Percentiles rank a stretch among this genome's conserved stretches.
Evolutionary conservation across 495 filamentous ascomycete species (phyloP).

Genomic region (Aspergillus affinis): DNA sequence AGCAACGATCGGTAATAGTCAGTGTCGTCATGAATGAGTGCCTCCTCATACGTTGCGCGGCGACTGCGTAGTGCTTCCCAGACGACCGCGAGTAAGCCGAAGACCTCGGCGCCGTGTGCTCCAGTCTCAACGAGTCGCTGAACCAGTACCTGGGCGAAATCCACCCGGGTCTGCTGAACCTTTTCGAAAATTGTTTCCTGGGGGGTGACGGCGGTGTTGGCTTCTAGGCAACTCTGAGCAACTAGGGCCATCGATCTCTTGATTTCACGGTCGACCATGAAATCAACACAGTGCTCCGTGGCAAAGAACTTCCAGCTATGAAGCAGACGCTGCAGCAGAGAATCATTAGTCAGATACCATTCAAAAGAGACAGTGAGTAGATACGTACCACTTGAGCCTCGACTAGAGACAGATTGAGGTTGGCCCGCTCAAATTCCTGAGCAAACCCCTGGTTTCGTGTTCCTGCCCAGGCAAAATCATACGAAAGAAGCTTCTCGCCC

Average conservation of each 20-base stretch:
- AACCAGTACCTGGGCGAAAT: constrained; percentile 72
- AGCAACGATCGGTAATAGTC: constrained; percentile 80
- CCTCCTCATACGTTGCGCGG: constrained; percentile 63
- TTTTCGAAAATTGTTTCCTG: constrained; percentile 72
- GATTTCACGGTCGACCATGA: constrained; percentile 61
- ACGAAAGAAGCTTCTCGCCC: constrained; percentile 70
- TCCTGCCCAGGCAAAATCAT: constrained; percentile 74
- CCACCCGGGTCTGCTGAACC: constrained; percentile 67
- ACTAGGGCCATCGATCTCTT: constrained; percentile 65
- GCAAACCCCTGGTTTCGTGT: constrained; percentile 67
- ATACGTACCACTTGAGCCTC: constrained; percentile 83
- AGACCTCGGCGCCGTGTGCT: constrained; percentile 58
- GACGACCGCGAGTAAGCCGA: constrained; percentile 60
- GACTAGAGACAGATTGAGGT: constrained; percentile 85
- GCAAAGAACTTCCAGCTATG: constrained; percentile 88
- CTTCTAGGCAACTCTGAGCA: constrained; percentile 68
- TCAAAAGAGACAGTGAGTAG: neutral
- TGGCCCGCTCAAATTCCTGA: constrained; percentile 79
- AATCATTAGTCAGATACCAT: constrained; percentile 7
- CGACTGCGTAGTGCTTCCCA: constrained; percentile 66
- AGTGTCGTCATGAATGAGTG: constrained; percentile 58
- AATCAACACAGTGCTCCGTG: constrained; percentile 73
- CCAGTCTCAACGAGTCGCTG: constrained; percentile 69
- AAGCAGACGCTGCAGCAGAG: constrained; percentile 61
- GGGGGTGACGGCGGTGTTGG: constrained; percentile 63